phyloP scores from a whole-genome alignment of 345 rosid species.

The Brassica carinata region DNA sequence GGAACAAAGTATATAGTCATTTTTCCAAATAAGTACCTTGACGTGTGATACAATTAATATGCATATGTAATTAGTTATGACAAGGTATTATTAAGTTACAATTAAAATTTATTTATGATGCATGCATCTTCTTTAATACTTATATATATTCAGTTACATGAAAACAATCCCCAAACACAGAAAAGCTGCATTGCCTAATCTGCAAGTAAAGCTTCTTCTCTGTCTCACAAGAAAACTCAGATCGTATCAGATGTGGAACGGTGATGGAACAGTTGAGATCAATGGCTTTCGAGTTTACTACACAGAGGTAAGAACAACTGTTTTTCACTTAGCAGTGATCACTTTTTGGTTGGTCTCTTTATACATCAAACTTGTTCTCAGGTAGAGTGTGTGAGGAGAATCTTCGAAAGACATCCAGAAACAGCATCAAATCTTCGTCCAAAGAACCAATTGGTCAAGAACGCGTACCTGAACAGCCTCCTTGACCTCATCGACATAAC shows the following conservation, averaged over 20 bases:
- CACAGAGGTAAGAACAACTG: conserved; percentile 23
- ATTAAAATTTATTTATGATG: not conserved
- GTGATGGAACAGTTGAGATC: conserved; percentile 42
- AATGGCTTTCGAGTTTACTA: conserved; percentile 38
- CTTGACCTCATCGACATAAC: conserved; percentile 30
- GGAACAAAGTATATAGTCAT: not conserved
- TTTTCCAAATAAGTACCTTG: conserved; percentile 15
- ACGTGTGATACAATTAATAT: conserved; percentile 22
- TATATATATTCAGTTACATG: conserved; percentile 28
- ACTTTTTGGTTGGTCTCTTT: not conserved
- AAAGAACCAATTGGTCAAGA: conserved; percentile 13
- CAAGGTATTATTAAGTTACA: conserved; percentile 20
- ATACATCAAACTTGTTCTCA: conserved; percentile 6
- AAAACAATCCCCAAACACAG: conserved; percentile 9
- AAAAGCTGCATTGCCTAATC: not conserved
- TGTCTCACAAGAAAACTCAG: not conserved
- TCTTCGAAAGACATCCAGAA: conserved; percentile 43
- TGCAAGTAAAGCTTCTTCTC: conserved; percentile 9
- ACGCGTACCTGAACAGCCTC: conserved; percentile 23
- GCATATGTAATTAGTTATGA: not conserved
- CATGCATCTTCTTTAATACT: conserved; percentile 28
- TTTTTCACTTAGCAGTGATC: not conserved
- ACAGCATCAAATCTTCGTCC: conserved; percentile 23
- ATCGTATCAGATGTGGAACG: conserved; percentile 36
- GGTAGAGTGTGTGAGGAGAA: conserved; percentile 34